These are phyloP conservation scores for Lotmaria passim DNA, from an alignment of 208 protist genomes.

Conservation along the genomic window DNA sequence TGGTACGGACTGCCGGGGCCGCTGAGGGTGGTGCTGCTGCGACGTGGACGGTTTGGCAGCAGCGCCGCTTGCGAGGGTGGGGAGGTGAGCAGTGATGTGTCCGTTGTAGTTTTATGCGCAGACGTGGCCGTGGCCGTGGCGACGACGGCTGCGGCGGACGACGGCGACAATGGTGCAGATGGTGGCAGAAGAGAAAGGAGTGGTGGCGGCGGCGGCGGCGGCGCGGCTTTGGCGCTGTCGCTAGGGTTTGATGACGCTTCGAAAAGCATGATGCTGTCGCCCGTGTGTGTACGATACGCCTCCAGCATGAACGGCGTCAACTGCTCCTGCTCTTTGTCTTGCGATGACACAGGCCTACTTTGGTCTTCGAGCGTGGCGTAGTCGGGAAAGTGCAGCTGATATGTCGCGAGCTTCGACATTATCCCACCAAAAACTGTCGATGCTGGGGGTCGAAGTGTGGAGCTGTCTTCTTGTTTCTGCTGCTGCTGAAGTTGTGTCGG, in stretches of 20 bases:
- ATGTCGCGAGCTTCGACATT: neutral
- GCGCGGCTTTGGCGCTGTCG: neutral
- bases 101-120: neutral
- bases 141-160: no score
- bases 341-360: no score
- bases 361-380: neutral
- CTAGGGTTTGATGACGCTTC: no score
- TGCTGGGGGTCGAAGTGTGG: neutral
- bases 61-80: neutral
- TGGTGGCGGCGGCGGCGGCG: neutral
- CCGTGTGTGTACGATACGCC: no score
- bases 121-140: neutral
- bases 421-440: neutral
- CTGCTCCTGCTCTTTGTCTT: neutral
- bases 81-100: neutral
- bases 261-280: no score
- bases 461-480: neutral
- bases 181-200: no score
- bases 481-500: conserved; percentile 8
- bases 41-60: conserved; percentile 4
- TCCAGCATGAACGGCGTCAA: neutral
- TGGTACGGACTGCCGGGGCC: neutral
- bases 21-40: neutral
- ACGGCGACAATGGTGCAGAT: no score
- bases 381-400: neutral